Base-by-base conservation (phyloP, 2,329 filamentous ascomycete genomes). In the Cercospora nicotianae region DNA sequence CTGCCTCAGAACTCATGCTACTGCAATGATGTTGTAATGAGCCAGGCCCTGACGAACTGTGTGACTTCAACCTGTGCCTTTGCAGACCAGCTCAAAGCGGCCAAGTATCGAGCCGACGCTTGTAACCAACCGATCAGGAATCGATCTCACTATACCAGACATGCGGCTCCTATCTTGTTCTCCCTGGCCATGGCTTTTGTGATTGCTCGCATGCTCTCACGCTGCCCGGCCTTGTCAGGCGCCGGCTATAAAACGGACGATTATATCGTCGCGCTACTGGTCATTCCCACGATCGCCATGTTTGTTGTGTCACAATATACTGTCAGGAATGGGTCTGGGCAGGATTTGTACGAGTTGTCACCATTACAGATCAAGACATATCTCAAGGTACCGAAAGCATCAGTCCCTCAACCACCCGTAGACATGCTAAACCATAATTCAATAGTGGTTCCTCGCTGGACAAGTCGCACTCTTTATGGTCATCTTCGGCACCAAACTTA, bases 231-330 rank as follows among this genome's bases (percentile, higher is more conserved):
- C 10, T n/a, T 64, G 4, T 55, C 45, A 7, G 62, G 62, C 5
- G 48, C 62, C 12, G 62, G 62, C 16, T 58, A 58, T 36, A 57
- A 39, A 55, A 20, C 30, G 48, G 62, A 64, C 28, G 62, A 64
- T 39, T 57, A 57, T 18, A 16, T 58, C 28, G 48, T 57, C 36
- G 30, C 13, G 7, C 23, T 64, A 36, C 36, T 57, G 1, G 16
- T 39, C 16, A 16, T 64, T 20, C 62, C 62, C 12, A 69, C 65
- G 1, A 58, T 69, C 6, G 64, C 55, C 55, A 68, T 70, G 61
- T 69, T 72, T 42, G 53, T 70, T 10, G 70, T 67, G 12, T 65
- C 70, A 10, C 67, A 68, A 31, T 63, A 69, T 28, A 62, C 70
- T 30, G 55, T 72, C 42, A 12, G 13, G 31, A 58, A 64, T 18